Conservation (phyloP, 257 asterid species). For the Primulina eburnea region DNA sequence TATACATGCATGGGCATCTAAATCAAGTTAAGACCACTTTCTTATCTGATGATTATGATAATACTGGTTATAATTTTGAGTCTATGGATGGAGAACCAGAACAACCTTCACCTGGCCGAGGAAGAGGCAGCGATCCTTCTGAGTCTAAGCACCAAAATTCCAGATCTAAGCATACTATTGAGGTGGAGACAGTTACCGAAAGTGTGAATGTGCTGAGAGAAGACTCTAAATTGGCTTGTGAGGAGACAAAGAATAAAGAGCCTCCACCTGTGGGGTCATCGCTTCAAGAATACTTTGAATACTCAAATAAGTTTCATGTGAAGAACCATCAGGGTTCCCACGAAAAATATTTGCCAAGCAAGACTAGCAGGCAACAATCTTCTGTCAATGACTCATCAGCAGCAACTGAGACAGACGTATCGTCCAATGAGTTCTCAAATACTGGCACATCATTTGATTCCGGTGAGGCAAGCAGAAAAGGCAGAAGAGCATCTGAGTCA, state of each 20-base stretch:
- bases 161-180: slow-evolving; percentile 41
- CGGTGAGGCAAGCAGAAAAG: slow-evolving; percentile 50
- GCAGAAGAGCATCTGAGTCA: slow-evolving; percentile 41
- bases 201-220: slow-evolving; percentile 23
- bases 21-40: slow-evolving; percentile 42
- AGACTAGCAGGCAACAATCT: slow-evolving; percentile 30
- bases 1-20: slow-evolving; percentile 20
- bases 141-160: slow-evolving; percentile 41
- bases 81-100: slow-evolving; percentile 52
- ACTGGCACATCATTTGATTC: slow-evolving; percentile 79
- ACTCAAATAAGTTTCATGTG: slow-evolving; percentile 46
- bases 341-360: slow-evolving; percentile 35
- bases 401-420: slow-evolving; percentile 76
- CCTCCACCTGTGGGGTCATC: slow-evolving; percentile 53
- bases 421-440: slow-evolving; percentile 66
- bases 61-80: slow-evolving; percentile 55
- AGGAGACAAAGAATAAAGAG: slow-evolving; percentile 34
- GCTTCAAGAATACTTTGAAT: slow-evolving; percentile 64
- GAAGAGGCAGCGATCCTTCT: slow-evolving; percentile 31
- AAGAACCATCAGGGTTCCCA: slow-evolving; percentile 36
- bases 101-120: slow-evolving; percentile 27
- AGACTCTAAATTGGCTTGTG: slow-evolving; percentile 31
- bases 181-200: slow-evolving; percentile 41
- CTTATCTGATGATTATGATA: slow-evolving; percentile 62
- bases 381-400: slow-evolving; percentile 42